phyloP scores from a whole-genome alignment of 1,284 basidiomycete genomes.

The Leccinum cinnamomeum region DNA sequence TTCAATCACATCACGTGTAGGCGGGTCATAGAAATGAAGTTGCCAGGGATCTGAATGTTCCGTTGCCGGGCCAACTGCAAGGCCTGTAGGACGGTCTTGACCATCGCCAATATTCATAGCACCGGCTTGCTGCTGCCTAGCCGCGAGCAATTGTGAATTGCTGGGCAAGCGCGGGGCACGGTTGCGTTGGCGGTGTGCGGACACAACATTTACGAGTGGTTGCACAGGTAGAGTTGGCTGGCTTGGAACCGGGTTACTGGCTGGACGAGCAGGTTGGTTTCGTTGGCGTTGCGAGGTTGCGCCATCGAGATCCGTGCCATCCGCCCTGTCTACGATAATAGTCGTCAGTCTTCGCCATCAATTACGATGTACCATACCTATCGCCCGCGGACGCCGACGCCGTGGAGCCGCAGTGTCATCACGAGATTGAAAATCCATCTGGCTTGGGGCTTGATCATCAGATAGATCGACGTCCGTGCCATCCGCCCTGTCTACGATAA shows the following conservation, averaged over 20 bases:
- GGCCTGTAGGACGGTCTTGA: neutral
- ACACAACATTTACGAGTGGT: neutral
- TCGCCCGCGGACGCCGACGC: neutral
- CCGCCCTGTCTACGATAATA: neutral
- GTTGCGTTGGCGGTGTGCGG: neutral
- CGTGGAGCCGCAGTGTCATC: neutral
- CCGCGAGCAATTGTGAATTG: neutral
- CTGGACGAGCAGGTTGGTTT: neutral
- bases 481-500: neutral
- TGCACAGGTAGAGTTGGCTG: neutral
- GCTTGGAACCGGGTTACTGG: neutral
- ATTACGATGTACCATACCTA: neutral
- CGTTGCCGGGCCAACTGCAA: neutral
- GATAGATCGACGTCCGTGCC: neutral
- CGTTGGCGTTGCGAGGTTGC: no score
- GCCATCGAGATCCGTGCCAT: neutral
- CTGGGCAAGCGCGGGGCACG: neutral
- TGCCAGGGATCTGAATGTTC: neutral
- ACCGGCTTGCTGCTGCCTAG: neutral
- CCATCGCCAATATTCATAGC: neutral
- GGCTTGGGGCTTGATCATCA: neutral
- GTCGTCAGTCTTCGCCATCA: neutral
- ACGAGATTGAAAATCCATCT: neutral
- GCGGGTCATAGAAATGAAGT: neutral
- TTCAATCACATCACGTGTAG: neutral